phyloP scores from a whole-genome alignment of 257 asterid genomes.

The Penstemon newberryi region DNA sequence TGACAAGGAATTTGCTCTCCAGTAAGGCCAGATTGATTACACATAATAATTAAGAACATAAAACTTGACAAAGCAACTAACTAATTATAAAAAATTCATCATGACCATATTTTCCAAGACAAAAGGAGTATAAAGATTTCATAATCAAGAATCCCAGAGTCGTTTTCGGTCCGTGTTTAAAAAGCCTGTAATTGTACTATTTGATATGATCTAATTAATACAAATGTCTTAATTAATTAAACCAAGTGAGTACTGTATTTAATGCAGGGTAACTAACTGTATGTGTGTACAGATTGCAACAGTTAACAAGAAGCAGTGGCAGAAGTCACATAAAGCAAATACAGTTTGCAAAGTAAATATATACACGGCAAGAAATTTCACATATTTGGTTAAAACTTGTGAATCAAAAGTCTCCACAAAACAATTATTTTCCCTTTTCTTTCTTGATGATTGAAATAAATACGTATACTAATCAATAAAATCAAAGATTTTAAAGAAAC shows the following conservation, averaged over 20 bases:
- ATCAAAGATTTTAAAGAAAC: neutral
- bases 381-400: conserved; percentile 14
- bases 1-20: too few species aligned
- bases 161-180: too few species aligned
- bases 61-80: too few species aligned
- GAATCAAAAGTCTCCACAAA: conserved; percentile 7
- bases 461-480: neutral
- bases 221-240: neutral
- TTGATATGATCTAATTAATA: too few species aligned
- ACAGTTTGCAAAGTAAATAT: conserved; percentile 6
- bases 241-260: neutral
- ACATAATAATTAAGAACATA: too few species aligned
- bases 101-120: too few species aligned
- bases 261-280: neutral
- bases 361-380: conserved; percentile 20
- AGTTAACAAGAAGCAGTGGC: conserved; percentile 23
- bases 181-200: too few species aligned
- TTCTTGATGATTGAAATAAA: neutral
- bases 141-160: too few species aligned
- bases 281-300: conserved; percentile 23
- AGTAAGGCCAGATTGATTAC: too few species aligned
- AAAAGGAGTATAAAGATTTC: too few species aligned
- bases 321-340: conserved; percentile 29
- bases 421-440: neutral
- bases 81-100: too few species aligned